A percentile compares a stretch with the other conserved stretches of the same genome.
These are phyloP conservation scores for Leishmania aethiopica DNA, from an alignment of 208 protist species.

Conservation along the genomic window DNA sequence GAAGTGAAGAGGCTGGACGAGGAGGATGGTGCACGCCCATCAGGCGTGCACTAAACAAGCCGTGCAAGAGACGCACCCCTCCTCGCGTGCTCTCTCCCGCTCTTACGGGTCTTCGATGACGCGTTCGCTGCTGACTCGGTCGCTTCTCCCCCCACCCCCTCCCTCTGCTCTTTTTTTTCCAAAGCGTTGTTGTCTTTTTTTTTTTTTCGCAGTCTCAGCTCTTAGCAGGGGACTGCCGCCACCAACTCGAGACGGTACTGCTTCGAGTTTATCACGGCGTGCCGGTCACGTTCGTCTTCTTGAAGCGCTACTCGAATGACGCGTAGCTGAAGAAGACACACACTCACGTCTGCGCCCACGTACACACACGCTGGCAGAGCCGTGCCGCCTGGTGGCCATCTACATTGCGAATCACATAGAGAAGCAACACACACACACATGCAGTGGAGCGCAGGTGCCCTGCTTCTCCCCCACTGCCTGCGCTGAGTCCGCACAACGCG, in stretches of 20 bases:
- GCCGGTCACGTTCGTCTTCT: not conserved
- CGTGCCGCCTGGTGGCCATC: not conserved
- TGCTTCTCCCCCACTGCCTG: not conserved
- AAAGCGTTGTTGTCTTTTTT: not conserved
- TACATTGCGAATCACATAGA: not conserved
- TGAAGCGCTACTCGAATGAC: not conserved
- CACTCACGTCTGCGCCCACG: not conserved
- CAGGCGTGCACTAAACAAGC: not conserved
- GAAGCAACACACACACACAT: not conserved
- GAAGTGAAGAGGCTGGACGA: not conserved
- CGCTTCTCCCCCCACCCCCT: not conserved
- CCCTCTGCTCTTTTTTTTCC: not conserved
- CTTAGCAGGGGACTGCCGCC: not conserved
- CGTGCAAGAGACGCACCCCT: not conserved
- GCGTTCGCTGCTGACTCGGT: not conserved
- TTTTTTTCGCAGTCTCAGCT: not conserved
- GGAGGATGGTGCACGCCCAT: not conserved
- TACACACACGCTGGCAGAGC: not conserved
- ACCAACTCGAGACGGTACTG: not conserved
- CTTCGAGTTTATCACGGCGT: not conserved
- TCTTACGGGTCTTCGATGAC: not conserved
- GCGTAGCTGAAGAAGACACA: not conserved
- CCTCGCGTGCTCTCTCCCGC: not conserved
- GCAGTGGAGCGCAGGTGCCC: not conserved
- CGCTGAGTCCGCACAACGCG: not conserved